A percentile compares a stretch with the other conserved stretches of the same genome.
phyloP scores from a whole-genome alignment of 1,284 basidiomycete species.

The Bjerkandera adusta region DNA sequence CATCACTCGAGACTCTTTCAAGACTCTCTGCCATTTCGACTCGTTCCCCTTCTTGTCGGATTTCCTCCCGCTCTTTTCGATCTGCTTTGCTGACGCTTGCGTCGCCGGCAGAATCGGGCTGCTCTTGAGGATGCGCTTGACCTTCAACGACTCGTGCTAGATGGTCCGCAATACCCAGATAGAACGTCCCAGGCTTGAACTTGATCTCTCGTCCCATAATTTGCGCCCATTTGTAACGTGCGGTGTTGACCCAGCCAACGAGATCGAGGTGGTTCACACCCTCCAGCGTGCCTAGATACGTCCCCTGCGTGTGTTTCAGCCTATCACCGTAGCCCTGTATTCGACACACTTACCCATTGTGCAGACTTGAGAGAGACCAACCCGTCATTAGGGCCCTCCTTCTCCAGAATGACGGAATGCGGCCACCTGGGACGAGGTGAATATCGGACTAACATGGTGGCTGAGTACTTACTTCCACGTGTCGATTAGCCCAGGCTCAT shows the following conservation, averaged over 20 bases:
- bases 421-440: conserved; percentile 67
- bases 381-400: conserved; percentile 92
- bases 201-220: conserved; percentile 87
- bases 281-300: conserved; percentile 82
- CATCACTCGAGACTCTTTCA: conserved; percentile 20
- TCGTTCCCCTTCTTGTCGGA: conserved; percentile 25
- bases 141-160: conserved; percentile 71
- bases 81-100: background rate
- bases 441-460: background rate
- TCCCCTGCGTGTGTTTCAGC: conserved; percentile 47
- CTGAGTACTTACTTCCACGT: conserved; percentile 69
- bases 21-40: conserved; percentile 32
- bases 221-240: conserved; percentile 83
- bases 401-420: conserved; percentile 80
- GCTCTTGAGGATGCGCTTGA: conserved; percentile 17
- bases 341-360: conserved; percentile 62
- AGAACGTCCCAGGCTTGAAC: conserved; percentile 88
- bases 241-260: conserved; percentile 82
- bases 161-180: conserved; percentile 74
- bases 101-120: background rate
- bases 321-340: conserved; percentile 4
- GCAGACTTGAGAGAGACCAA: conserved; percentile 83
- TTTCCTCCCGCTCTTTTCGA: conserved; percentile 22
- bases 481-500: conserved; percentile 85
- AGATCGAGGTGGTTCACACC: conserved; percentile 93